A percentile compares a stretch with the other conserved stretches of the same genome.
phyloP scores from a whole-genome alignment of 2,329 filamentous ascomycete genomes.

The Calycina herbarum region DNA sequence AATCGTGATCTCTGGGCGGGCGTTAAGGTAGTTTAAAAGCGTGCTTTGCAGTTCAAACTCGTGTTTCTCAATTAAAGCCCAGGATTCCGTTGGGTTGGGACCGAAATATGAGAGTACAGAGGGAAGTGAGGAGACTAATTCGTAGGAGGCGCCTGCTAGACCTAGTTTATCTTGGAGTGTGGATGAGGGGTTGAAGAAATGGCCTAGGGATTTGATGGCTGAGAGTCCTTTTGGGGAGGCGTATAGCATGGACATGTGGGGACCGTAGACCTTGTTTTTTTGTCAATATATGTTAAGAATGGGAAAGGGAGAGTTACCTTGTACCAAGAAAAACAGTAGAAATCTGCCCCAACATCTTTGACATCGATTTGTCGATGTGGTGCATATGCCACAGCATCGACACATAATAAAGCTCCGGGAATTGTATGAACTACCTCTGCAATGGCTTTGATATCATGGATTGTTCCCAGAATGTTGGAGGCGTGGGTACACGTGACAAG shows the following conservation, averaged over 20 bases:
- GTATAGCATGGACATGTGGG: constrained; percentile 72
- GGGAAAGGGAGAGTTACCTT: constrained; percentile 47
- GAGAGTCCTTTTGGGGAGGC: constrained; percentile 57
- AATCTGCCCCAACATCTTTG: constrained; percentile 67
- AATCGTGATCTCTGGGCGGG: constrained; percentile 54
- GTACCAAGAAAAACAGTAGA: constrained; percentile 81
- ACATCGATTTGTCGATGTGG: constrained; percentile 73
- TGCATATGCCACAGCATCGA: constrained; percentile 76
- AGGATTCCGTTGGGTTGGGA: constrained; percentile 41
- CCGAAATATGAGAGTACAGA: constrained; percentile 62
- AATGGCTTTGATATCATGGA: constrained; percentile 62
- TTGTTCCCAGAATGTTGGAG: constrained; percentile 71
- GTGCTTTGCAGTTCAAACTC: constrained; percentile 60
- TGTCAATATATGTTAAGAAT: background rate
- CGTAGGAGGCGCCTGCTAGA: constrained; percentile 69
- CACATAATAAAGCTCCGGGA: constrained; percentile 62
- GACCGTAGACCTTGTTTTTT: constrained; percentile 61
- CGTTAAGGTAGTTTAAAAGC: constrained; percentile 59
- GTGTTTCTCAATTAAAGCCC: constrained; percentile 55
- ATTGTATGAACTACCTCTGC: constrained; percentile 48
- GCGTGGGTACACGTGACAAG: constrained; percentile 74
- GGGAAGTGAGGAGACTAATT: constrained; percentile 64
- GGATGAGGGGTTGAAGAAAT: constrained; percentile 65
- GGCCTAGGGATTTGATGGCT: constrained; percentile 57
- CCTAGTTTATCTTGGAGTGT: constrained; percentile 68